Base-by-base conservation (phyloP, 129 eudicot genomes). In the Rutidosis leptorrhynchoides region DNA sequence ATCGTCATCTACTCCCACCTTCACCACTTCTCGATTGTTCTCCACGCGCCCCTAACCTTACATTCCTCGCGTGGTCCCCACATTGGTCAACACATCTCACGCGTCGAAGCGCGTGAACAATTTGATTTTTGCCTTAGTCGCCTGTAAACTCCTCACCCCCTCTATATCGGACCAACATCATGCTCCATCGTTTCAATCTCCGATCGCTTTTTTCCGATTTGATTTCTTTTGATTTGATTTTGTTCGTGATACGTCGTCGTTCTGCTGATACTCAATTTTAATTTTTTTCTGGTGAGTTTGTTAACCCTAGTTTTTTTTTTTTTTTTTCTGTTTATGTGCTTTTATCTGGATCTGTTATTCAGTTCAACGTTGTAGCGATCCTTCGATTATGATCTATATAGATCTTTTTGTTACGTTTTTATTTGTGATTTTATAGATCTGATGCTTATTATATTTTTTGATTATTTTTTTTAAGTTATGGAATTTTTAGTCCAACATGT, bases 141-240 rank as follows among this genome's bases (percentile, higher is more conserved):
- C 75, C 81, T 77, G 84, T 77, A 73, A 63, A 58, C 80, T 28
- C 51, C 70, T 71, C 74, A 72, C 11, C 55, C 23, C 23, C 67
- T 67, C 75, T 65, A 70, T 78, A 73, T 69, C 84, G 80, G 49
- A 3, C 26, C 19, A 58, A 43, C 72, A 62, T 78, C 77, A 43
- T 73, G 65, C 78, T 42, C 65, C 71, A 54, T 79, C 80, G 80
- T 77, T 56, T 69, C 58, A 73, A 49, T 26, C 74, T 74, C 85
- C 89, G 83, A 77, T 77, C 79, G 58, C 48, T 65, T 54, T 56
- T 29, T 33, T 52, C 55, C 81, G 69, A 19, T 78, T 21, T 59
- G 52, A 4, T 58, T 22, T 21, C 60, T 40, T 1, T 58, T 17
- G 25, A 9, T 57, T 59, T 71, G 6, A 8, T 26, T 71, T 57